These are phyloP conservation scores for Hortiboletus campestris DNA, from an alignment of 768 basidiomycete genomes.

Conservation along the genomic window DNA sequence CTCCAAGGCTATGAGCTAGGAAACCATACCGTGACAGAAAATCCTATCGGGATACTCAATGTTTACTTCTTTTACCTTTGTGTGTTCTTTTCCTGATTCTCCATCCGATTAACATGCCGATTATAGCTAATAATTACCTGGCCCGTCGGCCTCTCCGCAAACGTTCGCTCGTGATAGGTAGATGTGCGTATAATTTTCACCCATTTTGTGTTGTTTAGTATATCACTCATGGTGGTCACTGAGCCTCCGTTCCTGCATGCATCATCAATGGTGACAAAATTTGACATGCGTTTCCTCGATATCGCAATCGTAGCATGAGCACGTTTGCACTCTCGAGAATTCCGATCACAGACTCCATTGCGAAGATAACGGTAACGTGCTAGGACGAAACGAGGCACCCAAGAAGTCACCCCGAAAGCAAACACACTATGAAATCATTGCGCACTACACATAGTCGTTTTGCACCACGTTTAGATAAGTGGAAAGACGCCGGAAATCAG, in stretches of 20 bases:
- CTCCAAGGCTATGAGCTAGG: background rate
- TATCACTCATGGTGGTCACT: background rate
- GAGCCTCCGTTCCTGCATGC: background rate
- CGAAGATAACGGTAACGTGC: background rate
- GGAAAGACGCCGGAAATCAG: background rate
- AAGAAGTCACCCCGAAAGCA: background rate
- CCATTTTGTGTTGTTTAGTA: too few relatives aligned
- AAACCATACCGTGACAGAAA: background rate
- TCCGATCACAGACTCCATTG: background rate
- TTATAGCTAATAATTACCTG: background rate
- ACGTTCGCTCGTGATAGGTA: background rate
- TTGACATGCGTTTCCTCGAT: background rate
- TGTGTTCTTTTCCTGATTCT: constrained; percentile 13
- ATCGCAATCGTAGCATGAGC: background rate
- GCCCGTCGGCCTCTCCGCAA: background rate
- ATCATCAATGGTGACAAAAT: background rate
- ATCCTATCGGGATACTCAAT: background rate
- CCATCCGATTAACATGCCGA: constrained; percentile 1
- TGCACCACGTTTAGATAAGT: background rate
- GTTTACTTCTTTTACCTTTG: background rate
- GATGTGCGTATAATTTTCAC: background rate
- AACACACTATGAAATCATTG: background rate
- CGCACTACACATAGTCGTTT: background rate
- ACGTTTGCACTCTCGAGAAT: background rate
- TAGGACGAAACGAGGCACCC: background rate